Base-by-base conservation (phyloP, 2,329 filamentous ascomycete genomes). In the Venturia aucupariae region DNA sequence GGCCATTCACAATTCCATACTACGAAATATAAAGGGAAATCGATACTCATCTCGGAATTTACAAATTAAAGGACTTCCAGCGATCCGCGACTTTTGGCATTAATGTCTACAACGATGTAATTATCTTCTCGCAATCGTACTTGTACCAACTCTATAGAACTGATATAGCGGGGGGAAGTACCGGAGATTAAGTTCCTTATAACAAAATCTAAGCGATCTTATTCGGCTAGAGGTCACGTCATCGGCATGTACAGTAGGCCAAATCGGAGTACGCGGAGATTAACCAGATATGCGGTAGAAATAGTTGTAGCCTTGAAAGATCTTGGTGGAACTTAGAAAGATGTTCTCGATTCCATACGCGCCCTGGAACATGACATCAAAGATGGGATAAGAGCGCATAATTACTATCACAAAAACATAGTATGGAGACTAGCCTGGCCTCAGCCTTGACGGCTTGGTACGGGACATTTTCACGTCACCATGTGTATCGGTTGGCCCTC, bases 31-130 rank as follows among this genome's bases (percentile, higher is more conserved):
- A 65, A 11, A 15, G 64, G 64, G 24, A 61, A 24, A 22, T 64
- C 59, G 24, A 63, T 59, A 10, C 61, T 51, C 46, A 65, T 63
- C 30, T 65, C 64, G 35, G n/a, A n/a, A n/a, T n/a, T n/a, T n/a
- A n/a, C n/a, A 65, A 65, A 22, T 30, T 59, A 41, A 65, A 65
- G 11, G 24, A 35, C 22, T 65, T 59, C 7, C 55, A 61, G n/a
- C 19, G 44, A 15, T 32, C 38, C 19, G 19, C 35, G 1, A 32
- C 35, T 10, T 39, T 32, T 27, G 51, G 51, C 19, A 60, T 38
- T n/a, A 64, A 22, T 4, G 39, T 60, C 27, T 39, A 15, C 22
- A 24, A 46, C n/a, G 64, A 41, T 6, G 46, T 38, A 3, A 65
- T 38, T 19, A 65, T 65, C 17, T 42, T 51, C 30, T 59, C 55